These are phyloP conservation scores for Rhizomucor pusillus DNA, from an alignment of 371 early-diverging fungal genomes.

Conservation along the genomic window DNA sequence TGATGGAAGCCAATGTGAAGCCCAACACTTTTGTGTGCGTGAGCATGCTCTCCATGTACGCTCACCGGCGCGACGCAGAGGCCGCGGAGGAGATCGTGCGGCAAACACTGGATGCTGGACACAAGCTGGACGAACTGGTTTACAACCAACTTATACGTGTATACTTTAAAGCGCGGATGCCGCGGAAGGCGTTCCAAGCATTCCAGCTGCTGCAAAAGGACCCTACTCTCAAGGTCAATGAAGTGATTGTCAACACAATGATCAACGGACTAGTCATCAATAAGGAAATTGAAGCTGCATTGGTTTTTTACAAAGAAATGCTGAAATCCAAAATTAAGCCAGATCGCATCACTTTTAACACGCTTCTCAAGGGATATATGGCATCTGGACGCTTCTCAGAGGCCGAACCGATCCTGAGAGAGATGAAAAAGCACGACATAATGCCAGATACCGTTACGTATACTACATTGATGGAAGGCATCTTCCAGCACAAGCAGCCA, in stretches of 20 bases:
- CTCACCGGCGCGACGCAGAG: constrained; percentile 24
- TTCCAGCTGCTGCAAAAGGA: constrained; percentile 36
- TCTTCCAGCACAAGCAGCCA: constrained; percentile 27
- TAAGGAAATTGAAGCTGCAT: constrained; percentile 31
- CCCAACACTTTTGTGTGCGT: constrained; percentile 28
- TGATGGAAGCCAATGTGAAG: constrained; percentile 20
- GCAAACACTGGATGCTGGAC: constrained; percentile 25
- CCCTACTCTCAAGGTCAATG: constrained; percentile 27
- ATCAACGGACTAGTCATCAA: constrained; percentile 45
- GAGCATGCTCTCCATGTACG: constrained; percentile 30
- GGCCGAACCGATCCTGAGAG: constrained; percentile 27
- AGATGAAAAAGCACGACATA: constrained; percentile 32
- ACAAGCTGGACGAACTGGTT: constrained; percentile 23
- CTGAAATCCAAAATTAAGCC: constrained; percentile 27
- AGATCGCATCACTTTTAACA: constrained; percentile 49
- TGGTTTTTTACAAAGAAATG: constrained; percentile 34
- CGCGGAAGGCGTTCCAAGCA: constrained; percentile 28
- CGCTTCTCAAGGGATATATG: constrained; percentile 42
- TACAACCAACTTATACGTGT: constrained; percentile 46
- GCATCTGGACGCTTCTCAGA: constrained; percentile 16
- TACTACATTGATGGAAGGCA: constrained; percentile 40
- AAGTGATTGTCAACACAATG: constrained; percentile 42
- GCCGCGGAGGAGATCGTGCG: constrained; percentile 29
- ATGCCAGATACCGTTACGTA: constrained; percentile 44
- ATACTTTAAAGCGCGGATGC: constrained; percentile 29